Percentiles rank a stretch among this genome's conserved stretches.
phyloP scores from a whole-genome alignment of 352 stramenopile genomes.

The Globisporangium carolinianum region DNA sequence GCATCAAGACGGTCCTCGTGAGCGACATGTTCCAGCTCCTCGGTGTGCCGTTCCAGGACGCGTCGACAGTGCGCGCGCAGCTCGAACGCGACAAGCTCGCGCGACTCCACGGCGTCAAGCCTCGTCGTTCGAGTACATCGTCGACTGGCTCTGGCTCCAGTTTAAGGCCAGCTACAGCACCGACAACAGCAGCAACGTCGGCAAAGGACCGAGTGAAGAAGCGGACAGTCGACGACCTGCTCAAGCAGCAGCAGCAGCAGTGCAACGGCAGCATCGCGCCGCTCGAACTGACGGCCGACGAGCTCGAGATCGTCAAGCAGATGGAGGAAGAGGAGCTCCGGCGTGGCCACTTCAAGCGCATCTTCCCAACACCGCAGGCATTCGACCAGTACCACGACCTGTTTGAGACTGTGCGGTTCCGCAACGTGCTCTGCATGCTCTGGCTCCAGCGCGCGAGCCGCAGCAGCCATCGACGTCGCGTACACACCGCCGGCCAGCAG shows the following conservation, averaged over 20 bases:
- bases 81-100: conserved; percentile 40
- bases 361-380: conserved; percentile 57
- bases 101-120: conserved; percentile 31
- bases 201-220: conserved; percentile 7
- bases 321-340: conserved; percentile 64
- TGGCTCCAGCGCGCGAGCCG: conserved; percentile 34
- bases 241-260: conserved; percentile 18
- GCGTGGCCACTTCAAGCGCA: conserved; percentile 58
- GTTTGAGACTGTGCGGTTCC: conserved; percentile 50
- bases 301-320: conserved; percentile 44
- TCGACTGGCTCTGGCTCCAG: too few relatives aligned
- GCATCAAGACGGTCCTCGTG: conserved; percentile 87
- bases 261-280: conserved; percentile 7
- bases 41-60: conserved; percentile 47
- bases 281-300: conserved; percentile 44
- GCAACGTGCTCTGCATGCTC: conserved; percentile 53
- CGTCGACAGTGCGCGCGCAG: conserved; percentile 22
- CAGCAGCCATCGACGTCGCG: conserved; percentile 11
- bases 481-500: neutral
- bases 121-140: conserved; percentile 11
- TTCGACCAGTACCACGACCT: conserved; percentile 43
- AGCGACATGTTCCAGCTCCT: conserved; percentile 83
- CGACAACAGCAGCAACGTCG: neutral
- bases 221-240: conserved; percentile 22
- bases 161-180: neutral